Evolutionary conservation across 2,329 filamentous ascomycete species (phyloP).

Genomic region (Didymella glomerata): DNA sequence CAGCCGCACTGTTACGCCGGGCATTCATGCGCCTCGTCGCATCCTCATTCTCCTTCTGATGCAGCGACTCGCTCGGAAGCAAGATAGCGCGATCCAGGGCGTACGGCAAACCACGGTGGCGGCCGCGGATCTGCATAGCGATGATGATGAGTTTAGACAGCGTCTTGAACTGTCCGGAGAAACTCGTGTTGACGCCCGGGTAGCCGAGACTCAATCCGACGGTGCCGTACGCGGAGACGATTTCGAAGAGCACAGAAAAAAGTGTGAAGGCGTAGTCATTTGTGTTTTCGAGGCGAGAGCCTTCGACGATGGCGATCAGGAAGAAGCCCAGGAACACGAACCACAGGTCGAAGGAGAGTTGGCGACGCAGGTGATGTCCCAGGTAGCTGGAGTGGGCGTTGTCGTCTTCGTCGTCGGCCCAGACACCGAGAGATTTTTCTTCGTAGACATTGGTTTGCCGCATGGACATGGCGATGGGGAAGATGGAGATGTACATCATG

Average conservation of each 20-base stretch:
- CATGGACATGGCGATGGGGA: slow-evolving; percentile 94
- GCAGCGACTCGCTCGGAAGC: slow-evolving; percentile 70
- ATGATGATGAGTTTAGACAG: slow-evolving; percentile 73
- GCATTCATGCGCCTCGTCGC: slow-evolving; percentile 53
- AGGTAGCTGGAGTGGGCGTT: slow-evolving; percentile 80
- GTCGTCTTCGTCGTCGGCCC: slow-evolving; percentile 60
- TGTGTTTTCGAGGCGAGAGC: slow-evolving; percentile 69
- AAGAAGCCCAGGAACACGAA: slow-evolving; percentile 95
- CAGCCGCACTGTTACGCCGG: slow-evolving; percentile 36
- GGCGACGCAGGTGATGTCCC: slow-evolving; percentile 86
- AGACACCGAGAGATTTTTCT: slow-evolving; percentile 83
- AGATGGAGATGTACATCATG: slow-evolving; percentile 99
- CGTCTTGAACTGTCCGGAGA: slow-evolving; percentile 81
- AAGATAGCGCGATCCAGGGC: slow-evolving; percentile 75
- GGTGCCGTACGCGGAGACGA: slow-evolving; percentile 70
- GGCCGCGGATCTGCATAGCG: slow-evolving; percentile 71
- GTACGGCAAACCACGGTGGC: slow-evolving; percentile 71
- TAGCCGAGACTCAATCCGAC: slow-evolving; percentile 92
- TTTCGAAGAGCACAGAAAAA: slow-evolving; percentile 57
- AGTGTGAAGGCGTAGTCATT: slow-evolving; percentile 63
- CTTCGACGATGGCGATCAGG: slow-evolving; percentile 89
- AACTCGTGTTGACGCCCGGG: slow-evolving; percentile 75
- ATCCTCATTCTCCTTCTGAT: slow-evolving; percentile 66
- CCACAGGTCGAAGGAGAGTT: slow-evolving; percentile 97
- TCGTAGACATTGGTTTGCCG: slow-evolving; percentile 96